These are phyloP conservation scores for Diaporthe sp. DNA, from an alignment of 2,329 filamentous ascomycete species.

Conservation along the genomic window DNA sequence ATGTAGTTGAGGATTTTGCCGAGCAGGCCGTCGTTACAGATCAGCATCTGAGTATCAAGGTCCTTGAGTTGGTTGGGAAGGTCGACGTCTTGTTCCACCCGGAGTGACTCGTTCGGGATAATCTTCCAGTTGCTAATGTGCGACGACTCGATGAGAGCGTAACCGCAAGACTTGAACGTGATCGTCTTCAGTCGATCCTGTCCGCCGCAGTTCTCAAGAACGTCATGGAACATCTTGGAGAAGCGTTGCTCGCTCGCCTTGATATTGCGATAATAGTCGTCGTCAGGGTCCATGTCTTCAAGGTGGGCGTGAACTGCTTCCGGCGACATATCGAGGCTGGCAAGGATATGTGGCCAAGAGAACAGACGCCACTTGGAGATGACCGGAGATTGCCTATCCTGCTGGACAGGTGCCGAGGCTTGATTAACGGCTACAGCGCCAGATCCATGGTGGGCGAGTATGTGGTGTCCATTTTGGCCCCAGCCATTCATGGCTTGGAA, in stretches of 20 bases:
- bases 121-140: slow-evolving; percentile 55
- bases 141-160: slow-evolving; percentile 60
- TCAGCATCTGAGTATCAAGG: slow-evolving; percentile 52
- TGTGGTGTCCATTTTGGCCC: not conserved
- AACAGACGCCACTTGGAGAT: slow-evolving; percentile 48
- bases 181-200: slow-evolving; percentile 55
- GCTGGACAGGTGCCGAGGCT: slow-evolving; percentile 1
- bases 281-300: not conserved
- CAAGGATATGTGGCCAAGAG: slow-evolving; percentile 59
- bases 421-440: slow-evolving; percentile 11
- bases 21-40: slow-evolving; percentile 53
- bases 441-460: slow-evolving; percentile 8
- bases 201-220: slow-evolving; percentile 46
- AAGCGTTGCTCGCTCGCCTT: slow-evolving; percentile 36
- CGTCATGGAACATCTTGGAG: slow-evolving; percentile 44
- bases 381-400: not conserved
- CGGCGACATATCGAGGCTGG: slow-evolving; percentile 56
- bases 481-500: not conserved
- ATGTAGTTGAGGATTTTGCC: slow-evolving; percentile 53
- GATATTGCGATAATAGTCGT: not conserved
- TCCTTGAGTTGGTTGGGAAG: slow-evolving; percentile 37
- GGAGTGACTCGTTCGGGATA: slow-evolving; percentile 46
- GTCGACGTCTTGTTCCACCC: slow-evolving; percentile 38
- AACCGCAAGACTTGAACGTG: slow-evolving; percentile 73
- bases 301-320: slow-evolving; percentile 40